phyloP scores from a whole-genome alignment of 2,329 filamentous ascomycete genomes.

The Hypomyces rosellus region DNA sequence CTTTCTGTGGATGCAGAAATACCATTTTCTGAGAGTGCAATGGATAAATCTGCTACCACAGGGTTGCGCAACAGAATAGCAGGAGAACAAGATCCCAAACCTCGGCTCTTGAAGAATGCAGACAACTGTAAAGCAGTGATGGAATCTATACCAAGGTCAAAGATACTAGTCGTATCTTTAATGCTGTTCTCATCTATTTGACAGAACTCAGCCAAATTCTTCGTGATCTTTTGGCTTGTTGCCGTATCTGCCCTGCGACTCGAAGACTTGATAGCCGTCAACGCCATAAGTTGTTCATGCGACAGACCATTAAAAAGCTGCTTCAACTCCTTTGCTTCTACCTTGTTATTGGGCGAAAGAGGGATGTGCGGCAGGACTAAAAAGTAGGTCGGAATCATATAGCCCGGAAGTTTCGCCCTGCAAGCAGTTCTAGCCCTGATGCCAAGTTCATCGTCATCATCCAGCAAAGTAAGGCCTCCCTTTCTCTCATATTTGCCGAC shows the following conservation, averaged over 20 bases:
- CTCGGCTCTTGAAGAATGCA: conserved; percentile 54
- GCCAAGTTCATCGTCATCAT: conserved; percentile 33
- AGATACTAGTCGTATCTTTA: conserved; percentile 59
- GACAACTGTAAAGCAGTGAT: conserved; percentile 73
- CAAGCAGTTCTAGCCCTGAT: conserved; percentile 55
- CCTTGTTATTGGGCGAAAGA: conserved; percentile 84
- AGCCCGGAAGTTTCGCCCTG: conserved; percentile 62
- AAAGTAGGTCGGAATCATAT: conserved; percentile 89
- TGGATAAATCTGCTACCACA: conserved; percentile 41
- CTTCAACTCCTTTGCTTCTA: conserved; percentile 65
- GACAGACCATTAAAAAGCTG: conserved; percentile 57
- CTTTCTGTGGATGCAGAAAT: conserved; percentile 7
- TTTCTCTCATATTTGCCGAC: conserved; percentile 15
- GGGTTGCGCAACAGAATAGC: conserved; percentile 62
- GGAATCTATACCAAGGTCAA: conserved; percentile 82
- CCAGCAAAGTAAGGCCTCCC: conserved; percentile 17
- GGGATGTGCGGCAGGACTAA: conserved; percentile 66
- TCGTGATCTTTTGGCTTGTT: conserved; percentile 42
- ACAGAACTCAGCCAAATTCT: conserved; percentile 48
- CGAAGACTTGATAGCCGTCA: conserved; percentile 32
- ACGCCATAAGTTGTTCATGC: conserved; percentile 53
- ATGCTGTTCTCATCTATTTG: conserved; percentile 39
- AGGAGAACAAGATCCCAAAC: conserved; percentile 55
- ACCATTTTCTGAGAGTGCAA: conserved; percentile 23
- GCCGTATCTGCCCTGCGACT: conserved; percentile 18